Conservation (phyloP, 495 filamentous ascomycete genomes). For the Penicillium chermesinum region DNA sequence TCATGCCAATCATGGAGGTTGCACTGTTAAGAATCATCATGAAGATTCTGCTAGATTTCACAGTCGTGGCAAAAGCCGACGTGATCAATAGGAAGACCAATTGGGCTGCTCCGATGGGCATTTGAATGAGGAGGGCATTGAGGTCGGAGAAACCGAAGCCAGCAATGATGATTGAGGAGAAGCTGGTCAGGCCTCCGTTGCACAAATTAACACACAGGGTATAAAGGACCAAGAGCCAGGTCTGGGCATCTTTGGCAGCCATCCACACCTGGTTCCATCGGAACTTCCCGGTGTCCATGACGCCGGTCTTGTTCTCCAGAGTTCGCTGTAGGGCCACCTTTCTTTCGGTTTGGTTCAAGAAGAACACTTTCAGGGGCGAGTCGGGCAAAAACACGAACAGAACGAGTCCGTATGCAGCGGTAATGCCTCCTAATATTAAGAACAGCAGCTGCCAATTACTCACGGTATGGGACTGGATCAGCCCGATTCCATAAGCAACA, state of each 20-base stretch:
- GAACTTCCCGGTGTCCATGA: constrained; percentile 54
- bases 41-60: constrained; percentile 21
- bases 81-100: constrained; percentile 33
- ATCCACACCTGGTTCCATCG: constrained; percentile 51
- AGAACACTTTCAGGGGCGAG: constrained; percentile 41
- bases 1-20: constrained; percentile 47
- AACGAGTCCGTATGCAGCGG: constrained; percentile 33
- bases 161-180: constrained; percentile 36
- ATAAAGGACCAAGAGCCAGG: constrained; percentile 39
- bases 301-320: constrained; percentile 53
- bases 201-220: constrained; percentile 38
- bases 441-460: constrained; percentile 37
- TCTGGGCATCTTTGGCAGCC: constrained; percentile 49
- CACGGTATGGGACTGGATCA: constrained; percentile 20
- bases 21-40: constrained; percentile 31
- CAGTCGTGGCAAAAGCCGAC: constrained; percentile 26
- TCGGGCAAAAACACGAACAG: constrained; percentile 44
- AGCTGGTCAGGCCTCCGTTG: constrained; percentile 43
- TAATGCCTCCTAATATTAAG: constrained; percentile 34
- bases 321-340: constrained; percentile 53
- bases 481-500: constrained; percentile 40
- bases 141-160: constrained; percentile 38
- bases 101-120: constrained; percentile 33
- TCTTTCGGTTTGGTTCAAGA: constrained; percentile 41
- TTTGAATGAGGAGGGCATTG: constrained; percentile 33